A percentile compares a stretch with the other conserved stretches of the same genome.
phyloP scores from a whole-genome alignment of 192 early-diverging fungal species.

The Dissophora ornata region DNA sequence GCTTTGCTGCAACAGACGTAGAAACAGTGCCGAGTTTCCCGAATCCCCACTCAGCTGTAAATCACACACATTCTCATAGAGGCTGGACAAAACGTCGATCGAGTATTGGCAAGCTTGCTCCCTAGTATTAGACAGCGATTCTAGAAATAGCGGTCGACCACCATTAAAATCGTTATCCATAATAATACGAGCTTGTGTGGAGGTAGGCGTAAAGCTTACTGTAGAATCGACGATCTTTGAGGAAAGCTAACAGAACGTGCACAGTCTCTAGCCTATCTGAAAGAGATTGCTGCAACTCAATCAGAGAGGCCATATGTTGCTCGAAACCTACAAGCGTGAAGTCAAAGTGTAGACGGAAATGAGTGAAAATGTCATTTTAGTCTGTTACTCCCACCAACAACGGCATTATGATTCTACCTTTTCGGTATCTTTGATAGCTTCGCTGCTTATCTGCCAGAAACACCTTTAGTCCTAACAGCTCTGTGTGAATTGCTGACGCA shows the following conservation, averaged over 20 bases:
- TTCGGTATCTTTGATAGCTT: constrained; percentile 14
- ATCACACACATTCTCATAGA: constrained; percentile 16
- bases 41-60: constrained; percentile 16
- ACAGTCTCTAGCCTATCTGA: not conserved
- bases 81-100: constrained; percentile 12
- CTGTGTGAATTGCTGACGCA: constrained; percentile 23
- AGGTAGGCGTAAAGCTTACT: constrained; percentile 4
- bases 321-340: constrained; percentile 1
- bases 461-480: constrained; percentile 11
- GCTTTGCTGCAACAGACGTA: constrained; percentile 24
- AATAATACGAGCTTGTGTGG: no score
- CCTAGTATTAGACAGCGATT: not conserved
- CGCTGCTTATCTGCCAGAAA: constrained; percentile 15
- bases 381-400: no score
- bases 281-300: constrained; percentile 19
- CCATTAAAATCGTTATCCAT: no score
- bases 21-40: constrained; percentile 1
- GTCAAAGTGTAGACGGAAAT: no score
- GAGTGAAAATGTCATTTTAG: no score
- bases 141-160: not conserved
- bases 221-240: constrained; percentile 23
- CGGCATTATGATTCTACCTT: constrained; percentile 7
- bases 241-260: not conserved
- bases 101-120: constrained; percentile 19
- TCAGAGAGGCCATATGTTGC: constrained; percentile 20